Evolutionary conservation across 2,329 filamentous ascomycete genomes (phyloP), one percentile per base, ranked within the genome.

Genomic region (Phialophora tarda): DNA sequence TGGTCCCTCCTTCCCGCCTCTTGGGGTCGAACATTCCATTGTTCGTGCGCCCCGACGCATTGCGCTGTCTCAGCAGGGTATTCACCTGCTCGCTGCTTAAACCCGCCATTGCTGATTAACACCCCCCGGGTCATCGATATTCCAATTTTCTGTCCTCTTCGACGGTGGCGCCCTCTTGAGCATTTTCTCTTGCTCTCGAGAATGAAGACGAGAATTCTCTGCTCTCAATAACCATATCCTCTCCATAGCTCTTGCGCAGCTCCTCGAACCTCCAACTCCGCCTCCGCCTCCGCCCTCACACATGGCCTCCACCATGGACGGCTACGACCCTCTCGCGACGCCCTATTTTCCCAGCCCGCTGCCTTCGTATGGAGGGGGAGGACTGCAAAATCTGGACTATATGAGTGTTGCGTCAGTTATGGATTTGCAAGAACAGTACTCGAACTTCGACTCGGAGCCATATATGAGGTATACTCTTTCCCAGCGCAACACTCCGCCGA

Each of bases 311-410:
- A 75, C 73, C 68, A 83, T 83, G 81, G 85, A 87, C 74, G 82
- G 84, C 76, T 87, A 85, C 78, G 85, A 87, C 75, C 84, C 84
- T 71, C 83, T 85, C 78, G 81, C 83, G 75, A 87, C 88, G 86
- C 84, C 85, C n/a, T 89, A 88, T 73, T 77, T 88, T 77, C 82
- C 83, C 63, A 84, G 82, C 71, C 84, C 85, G 69, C 80, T 88
- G 75, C 82, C 83, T 63, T 82, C 87, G 68, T 53, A 53, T 17
- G 59, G 28, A 24, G 67, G 62, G 24, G 80, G 83, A 57, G 82
- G 83, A 75, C 79, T 84, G 58, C 80, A 82, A 61, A 78, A 79
- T 63, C 73, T 76, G 24, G 80, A 82, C 66, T 82, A 82, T 71
- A 78, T 82, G 71, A 80, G 77, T 74, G 78, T 82, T 26, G 80